Conservation (phyloP, 106 monocot genomes). For the Dioscorea alata region DNA sequence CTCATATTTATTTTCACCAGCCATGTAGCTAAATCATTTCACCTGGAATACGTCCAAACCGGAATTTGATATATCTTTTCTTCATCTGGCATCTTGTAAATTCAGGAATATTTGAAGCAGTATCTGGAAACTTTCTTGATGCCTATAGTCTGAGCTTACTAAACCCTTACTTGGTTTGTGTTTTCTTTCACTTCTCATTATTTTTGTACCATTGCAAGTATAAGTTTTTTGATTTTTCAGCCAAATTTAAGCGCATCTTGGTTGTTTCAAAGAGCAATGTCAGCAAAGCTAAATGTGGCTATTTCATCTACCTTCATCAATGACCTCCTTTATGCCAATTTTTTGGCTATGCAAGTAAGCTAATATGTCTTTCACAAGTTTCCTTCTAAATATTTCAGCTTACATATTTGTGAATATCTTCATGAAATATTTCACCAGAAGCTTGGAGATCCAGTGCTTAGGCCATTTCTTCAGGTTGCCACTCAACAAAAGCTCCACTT, state of each 20-base stretch:
- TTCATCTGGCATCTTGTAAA: neutral
- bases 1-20: no score
- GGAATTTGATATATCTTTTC: no score
- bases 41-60: no score
- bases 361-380: neutral
- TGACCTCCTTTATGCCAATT: constrained; percentile 81
- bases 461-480: constrained; percentile 90
- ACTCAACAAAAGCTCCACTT: neutral
- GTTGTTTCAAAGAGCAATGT: constrained; percentile 98
- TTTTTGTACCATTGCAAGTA: constrained; percentile 4
- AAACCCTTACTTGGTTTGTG: constrained; percentile 90
- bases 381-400: neutral
- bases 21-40: no score
- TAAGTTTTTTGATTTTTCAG: constrained; percentile 32
- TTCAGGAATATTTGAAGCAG: constrained; percentile 86
- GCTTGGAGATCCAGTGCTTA: constrained; percentile 71
- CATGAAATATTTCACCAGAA: constrained; percentile 33
- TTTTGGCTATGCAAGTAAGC: constrained; percentile 76
- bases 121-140: constrained; percentile 65
- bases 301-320: constrained; percentile 80
- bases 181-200: neutral
- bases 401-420: constrained; percentile 12
- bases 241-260: constrained; percentile 95
- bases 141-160: constrained; percentile 57
- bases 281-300: constrained; percentile 33